Evolutionary conservation across 768 basidiomycete genomes (phyloP).

Genomic region (Amanita brunnescens): DNA sequence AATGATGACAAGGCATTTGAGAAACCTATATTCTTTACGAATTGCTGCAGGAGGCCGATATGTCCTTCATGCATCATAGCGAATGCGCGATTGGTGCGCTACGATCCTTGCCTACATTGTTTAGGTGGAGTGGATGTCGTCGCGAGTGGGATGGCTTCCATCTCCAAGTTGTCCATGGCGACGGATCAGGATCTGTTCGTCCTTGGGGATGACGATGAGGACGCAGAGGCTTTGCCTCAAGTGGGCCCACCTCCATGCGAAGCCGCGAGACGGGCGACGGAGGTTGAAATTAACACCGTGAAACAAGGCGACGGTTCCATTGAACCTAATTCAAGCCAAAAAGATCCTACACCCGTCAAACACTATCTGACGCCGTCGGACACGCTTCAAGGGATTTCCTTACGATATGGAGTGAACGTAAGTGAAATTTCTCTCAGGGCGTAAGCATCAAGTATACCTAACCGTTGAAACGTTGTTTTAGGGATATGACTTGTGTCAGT

Average conservation of each 20-base stretch:
- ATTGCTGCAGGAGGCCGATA: conserved; percentile 59
- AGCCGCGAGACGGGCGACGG: neutral
- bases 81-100: conserved; percentile 58
- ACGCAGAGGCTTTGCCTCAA: conserved; percentile 29
- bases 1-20: too few relatives aligned
- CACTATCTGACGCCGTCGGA: conserved; percentile 51
- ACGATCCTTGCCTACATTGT: conserved; percentile 68
- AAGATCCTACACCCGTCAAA: conserved; percentile 22
- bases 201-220: conserved; percentile 56
- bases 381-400: conserved; percentile 55
- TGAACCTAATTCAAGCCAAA: conserved; percentile 19
- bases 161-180: conserved; percentile 19
- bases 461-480: conserved; percentile 3
- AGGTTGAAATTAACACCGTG: conserved; percentile 19
- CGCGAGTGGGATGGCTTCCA: conserved; percentile 1
- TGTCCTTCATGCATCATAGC: conserved; percentile 47
- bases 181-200: conserved; percentile 58
- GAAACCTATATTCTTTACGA: conserved; percentile 37
- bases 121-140: conserved; percentile 46
- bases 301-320: conserved; percentile 49
- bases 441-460: too few relatives aligned
- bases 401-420: conserved; percentile 56
- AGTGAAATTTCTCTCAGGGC: too few relatives aligned
- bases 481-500: conserved; percentile 52
- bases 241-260: conserved; percentile 16